Base-by-base conservation (phyloP, 164 flowering plant genomes). In the Akebia trifoliata region DNA sequence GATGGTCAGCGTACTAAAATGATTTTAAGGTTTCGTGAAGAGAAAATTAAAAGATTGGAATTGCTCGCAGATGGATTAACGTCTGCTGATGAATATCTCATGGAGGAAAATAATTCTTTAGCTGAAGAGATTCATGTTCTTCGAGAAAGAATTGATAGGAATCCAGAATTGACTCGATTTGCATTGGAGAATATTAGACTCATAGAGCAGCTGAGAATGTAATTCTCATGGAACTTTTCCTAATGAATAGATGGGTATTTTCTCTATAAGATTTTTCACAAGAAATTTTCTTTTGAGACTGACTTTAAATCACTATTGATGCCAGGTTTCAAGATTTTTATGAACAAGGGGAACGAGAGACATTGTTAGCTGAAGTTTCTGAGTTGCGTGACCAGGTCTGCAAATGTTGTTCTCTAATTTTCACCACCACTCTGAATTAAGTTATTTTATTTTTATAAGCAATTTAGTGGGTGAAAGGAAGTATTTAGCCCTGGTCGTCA, bases 161-260 rank as follows among this genome's bases (percentile, higher is more conserved):
- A 78, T 64, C 84, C 90, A 50, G 85, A 86, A 70, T 59, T 77
- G 54, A 79, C 79, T 35, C 73, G 76, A 60, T 74, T 77, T 64
- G 81, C 85, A 26, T 15, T 74, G 64, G 93, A 86, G 74, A 85
- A 88, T 59, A 67, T 66, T 25, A 78, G 79, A 68, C 84, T 84
- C 53, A 52, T 74, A 4, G 81, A 88, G 67, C 80, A 82, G 62
- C 77, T 83, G 6, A 73, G 72, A 71, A 34, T 61, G 95, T 87
- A 85, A 68, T 17, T 53, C 26, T 44, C 38, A 7, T 53, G 29
- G 18, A 46, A 30, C 5, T 15, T 46, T 25, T 18, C 20, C 22
- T 44, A 26, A 55, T 50, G 15, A 11, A 59, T 50, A 8, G 18
- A 26, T 32, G 32, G n/a, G 29, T 34, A 12, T 24, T 64, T 42